Evolutionary conservation across 2,329 filamentous ascomycete species (phyloP).

Genomic region (Talaromyces rugulosus): DNA sequence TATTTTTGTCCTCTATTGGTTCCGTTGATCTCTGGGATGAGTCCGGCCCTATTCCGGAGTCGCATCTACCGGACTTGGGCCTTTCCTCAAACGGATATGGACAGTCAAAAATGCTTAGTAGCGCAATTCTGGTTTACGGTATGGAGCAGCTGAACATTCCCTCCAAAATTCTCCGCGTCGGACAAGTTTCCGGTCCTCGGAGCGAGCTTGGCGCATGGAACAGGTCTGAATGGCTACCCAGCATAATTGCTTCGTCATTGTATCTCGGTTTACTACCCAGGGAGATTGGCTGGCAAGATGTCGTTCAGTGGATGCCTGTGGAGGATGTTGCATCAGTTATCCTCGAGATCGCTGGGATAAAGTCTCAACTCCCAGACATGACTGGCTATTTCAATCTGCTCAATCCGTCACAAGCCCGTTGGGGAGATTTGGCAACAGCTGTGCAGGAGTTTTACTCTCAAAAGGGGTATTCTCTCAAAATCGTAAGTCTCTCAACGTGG

Average conservation of each 20-base stretch:
- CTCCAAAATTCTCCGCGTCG: background rate
- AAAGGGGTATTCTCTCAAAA: background rate
- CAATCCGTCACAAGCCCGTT: constrained; percentile 4
- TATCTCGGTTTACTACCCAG: background rate
- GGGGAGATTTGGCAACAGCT: background rate
- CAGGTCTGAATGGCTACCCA: background rate
- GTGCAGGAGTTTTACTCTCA: constrained; percentile 6
- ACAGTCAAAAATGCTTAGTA: background rate
- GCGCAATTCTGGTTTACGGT: background rate
- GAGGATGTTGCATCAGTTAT: background rate
- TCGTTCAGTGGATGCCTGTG: background rate
- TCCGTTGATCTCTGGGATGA: background rate
- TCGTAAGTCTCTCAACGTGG: constrained; percentile 7
- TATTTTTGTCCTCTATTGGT: background rate
- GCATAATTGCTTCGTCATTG: background rate
- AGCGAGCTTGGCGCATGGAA: background rate
- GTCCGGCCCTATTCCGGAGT: background rate
- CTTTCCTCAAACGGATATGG: background rate
- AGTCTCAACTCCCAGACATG: background rate
- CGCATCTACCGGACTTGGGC: background rate
- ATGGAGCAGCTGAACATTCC: background rate
- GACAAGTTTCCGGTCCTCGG: background rate
- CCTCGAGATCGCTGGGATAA: background rate
- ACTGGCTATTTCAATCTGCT: constrained; percentile 8
- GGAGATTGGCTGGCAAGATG: background rate